Evolutionary conservation across 2,329 filamentous ascomycete genomes (phyloP), one percentile per base, ranked within the genome.

Genomic region (Boeremia exigua): DNA sequence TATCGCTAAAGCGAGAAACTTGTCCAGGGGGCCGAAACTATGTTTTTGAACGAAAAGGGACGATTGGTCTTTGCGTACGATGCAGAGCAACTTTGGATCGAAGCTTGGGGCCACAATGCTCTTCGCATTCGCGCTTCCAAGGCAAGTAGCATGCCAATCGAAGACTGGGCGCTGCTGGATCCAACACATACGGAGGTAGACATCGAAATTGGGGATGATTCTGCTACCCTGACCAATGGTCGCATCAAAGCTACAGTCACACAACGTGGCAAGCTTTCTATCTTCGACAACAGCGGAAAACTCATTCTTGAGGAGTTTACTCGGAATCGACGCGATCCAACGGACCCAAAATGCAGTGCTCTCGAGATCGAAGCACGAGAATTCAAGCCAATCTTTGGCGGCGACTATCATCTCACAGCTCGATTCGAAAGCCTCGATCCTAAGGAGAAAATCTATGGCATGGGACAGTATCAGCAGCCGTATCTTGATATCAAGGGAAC

Each of bases 401-500:
- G 77, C 1, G 79, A 83, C 50, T 87, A 84, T 63, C 80, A 84
- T 48, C 73, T 88, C 8, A 87, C 84, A 0, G 76, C 81, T 60
- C 79, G 86, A 0, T 80, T 88, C 48, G 86, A 88, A 67, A 83
- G 81, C 1, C 66, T 83, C 1, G 61, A 82, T 48, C 71, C 75
- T 0, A 75, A 82, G 15, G 86, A 89, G 68, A 84, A 82, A 65
- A 82, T 89, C n/a, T 89, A 81, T 63, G 86, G 86, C 17, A 88
- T 88, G 86, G 86, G 86, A 0, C 86, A 89, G 70, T 88, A 89
- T 56, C 86, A 89, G 63, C 86, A 89, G 61, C 82, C 84, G 0
- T 80, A 78, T 47, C 75, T 89, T n/a, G 80, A 88, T 65, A 77
- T 88, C 44, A 88, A 88, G 61, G 86, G 86, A 0, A 67, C 77